Evolutionary conservation across 257 asterid genomes (phyloP).

Genomic region (Voacanga thouarsii): DNA sequence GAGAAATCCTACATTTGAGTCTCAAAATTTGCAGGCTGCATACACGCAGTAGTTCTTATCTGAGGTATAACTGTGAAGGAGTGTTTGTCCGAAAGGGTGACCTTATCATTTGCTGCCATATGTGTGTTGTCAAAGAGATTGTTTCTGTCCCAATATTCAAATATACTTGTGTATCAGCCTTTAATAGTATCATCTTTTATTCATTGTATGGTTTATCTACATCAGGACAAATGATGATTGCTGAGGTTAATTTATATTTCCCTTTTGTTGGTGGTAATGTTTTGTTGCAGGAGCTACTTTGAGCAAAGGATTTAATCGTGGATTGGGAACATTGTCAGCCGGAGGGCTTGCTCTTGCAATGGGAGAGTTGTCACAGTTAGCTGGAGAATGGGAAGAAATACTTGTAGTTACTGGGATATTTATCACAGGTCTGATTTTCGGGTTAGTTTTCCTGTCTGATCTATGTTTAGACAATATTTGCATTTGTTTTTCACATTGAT

Average conservation of each 20-base stretch:
- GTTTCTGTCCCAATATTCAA: background rate
- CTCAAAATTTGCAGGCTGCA: background rate
- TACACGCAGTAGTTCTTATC: background rate
- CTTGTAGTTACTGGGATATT: conserved; percentile 32
- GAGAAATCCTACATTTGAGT: background rate
- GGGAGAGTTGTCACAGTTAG: conserved; percentile 59
- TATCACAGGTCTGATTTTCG: conserved; percentile 37
- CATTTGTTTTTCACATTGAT: conserved; percentile 1
- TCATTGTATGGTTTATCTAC: background rate
- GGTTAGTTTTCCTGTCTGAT: conserved; percentile 13
- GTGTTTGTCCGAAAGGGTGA: background rate
- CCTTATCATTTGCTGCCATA: no score
- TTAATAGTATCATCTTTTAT: background rate
- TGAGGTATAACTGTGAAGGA: background rate
- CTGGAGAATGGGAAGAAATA: conserved; percentile 41
- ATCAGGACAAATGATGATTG: background rate
- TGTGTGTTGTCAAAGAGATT: background rate
- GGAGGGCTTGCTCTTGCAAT: conserved; percentile 79
- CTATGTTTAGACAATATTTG: background rate
- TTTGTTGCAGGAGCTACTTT: conserved; percentile 72
- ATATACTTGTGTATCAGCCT: background rate
- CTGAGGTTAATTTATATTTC: conserved; percentile 2
- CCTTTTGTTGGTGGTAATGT: background rate
- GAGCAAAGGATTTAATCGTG: conserved; percentile 89
- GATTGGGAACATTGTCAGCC: conserved; percentile 81